These are phyloP conservation scores for Terana coerulea DNA, from an alignment of 768 basidiomycete species.

Conservation along the genomic window DNA sequence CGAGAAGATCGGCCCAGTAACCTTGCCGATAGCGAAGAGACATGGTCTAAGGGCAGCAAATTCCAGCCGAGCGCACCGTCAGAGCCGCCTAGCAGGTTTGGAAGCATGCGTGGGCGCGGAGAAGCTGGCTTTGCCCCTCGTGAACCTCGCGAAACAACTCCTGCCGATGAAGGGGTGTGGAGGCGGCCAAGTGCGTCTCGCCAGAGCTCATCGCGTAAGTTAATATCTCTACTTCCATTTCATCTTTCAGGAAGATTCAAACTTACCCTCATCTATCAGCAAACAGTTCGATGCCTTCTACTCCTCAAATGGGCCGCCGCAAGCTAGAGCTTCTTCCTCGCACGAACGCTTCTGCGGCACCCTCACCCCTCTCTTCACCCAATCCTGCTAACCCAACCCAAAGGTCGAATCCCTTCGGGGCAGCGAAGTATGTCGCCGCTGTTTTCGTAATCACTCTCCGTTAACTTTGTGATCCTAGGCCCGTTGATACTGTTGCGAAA, in stretches of 20 bases:
- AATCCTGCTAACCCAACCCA: conserved; percentile 53
- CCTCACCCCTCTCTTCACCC: conserved; percentile 78
- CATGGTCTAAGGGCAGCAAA: conserved; percentile 71
- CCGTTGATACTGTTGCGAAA: conserved; percentile 75
- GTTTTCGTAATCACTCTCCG: not conserved
- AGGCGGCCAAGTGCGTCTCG: conserved; percentile 48
- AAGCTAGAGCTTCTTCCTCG: conserved; percentile 88
- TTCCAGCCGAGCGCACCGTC: conserved; percentile 55
- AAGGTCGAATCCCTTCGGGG: conserved; percentile 80
- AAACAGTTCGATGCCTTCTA: conserved; percentile 70
- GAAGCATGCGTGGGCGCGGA: conserved; percentile 43
- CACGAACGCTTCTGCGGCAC: conserved; percentile 60
- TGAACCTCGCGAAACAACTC: conserved; percentile 41
- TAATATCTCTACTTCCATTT: no score
- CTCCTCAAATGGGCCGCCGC: conserved; percentile 72
- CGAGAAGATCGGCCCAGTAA: conserved; percentile 36
- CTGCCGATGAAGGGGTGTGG: conserved; percentile 69
- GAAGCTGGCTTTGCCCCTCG: no score
- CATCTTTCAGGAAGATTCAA: no score
- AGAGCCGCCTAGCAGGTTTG: conserved; percentile 39
- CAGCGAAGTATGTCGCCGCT: conserved; percentile 56
- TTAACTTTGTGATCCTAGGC: conserved; percentile 38
- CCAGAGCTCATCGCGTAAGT: conserved; percentile 62
- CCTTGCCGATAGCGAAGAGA: conserved; percentile 74
- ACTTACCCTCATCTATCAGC: no score